Base-by-base conservation (phyloP, 2,329 filamentous ascomycete genomes). In the Cladosporium sp. region DNA sequence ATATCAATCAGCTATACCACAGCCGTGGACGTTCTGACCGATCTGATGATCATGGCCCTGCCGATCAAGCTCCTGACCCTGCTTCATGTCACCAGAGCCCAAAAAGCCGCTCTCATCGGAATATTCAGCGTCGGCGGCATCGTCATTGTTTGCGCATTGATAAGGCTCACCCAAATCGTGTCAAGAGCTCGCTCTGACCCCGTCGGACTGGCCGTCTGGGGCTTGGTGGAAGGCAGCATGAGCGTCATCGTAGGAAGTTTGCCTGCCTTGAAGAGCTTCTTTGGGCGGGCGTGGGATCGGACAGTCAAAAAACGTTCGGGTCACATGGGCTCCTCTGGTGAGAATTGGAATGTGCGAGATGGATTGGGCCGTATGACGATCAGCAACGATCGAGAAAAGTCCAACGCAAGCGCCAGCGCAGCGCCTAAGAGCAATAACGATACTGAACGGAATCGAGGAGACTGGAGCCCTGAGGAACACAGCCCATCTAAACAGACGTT, bases 1-100 rank as follows among this genome's bases (percentile, higher is more conserved):
- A 52, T 52, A 22, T 45, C 42, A 3, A 44, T 52, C 42, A 38
- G 42, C 34, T 52, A 52, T 42, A 52, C 42, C 22, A 52, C 49
- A 16, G 49, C 49, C 11, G 49, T 52, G 13, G 49, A 52, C 34
- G 43, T 52, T 3, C 9, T 45, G 33, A 52, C 49, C 11, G 49
- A 52, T 11, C 13, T 46, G 9, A 52, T 52, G 42, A 52, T 52
- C 42, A 52, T 52, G 49, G 49, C 37, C 16, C 22, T 52, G 6
- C 49, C 49, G 8, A 45, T 45, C 49, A 49, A 43, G 31, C 42
- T 52, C 4, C 11, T 52, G n/a, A 45, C 34, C 9, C 38, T 43
- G 11, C 40, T 49, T 4, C 37, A 43, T 5, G 46, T 49, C 46
- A 38, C 37, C 10, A 28, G 31, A 22, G 38, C 46, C 1, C 46